Conservation (phyloP, 129 eudicot genomes). For the Sambucus nigra region DNA sequence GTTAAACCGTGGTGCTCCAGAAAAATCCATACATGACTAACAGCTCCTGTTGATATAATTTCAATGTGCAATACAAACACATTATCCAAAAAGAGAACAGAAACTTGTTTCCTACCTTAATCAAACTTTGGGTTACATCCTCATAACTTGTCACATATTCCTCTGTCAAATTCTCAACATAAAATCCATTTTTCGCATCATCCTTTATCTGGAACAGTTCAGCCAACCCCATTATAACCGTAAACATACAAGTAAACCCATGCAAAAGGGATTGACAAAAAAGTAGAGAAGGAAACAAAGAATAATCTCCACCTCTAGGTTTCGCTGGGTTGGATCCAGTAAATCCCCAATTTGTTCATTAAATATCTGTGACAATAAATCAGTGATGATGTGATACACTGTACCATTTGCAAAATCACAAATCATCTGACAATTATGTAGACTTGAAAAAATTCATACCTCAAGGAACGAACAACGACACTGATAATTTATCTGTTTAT, state of each 20-base stretch:
- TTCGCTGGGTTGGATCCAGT: slow-evolving; percentile 86
- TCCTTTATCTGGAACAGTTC: slow-evolving; percentile 61
- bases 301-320: slow-evolving; percentile 50
- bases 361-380: slow-evolving; percentile 45
- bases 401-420: not conserved
- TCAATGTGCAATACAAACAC: not conserved
- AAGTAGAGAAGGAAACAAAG: not conserved
- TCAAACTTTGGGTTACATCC: slow-evolving; percentile 80
- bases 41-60: not conserved
- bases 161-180: slow-evolving; percentile 82
- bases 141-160: slow-evolving; percentile 74
- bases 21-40: not conserved
- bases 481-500: slow-evolving; percentile 63
- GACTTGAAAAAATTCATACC: slow-evolving; percentile 31
- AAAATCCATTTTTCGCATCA: slow-evolving; percentile 76
- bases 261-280: not conserved
- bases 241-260: slow-evolving; percentile 3
- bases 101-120: slow-evolving; percentile 46
- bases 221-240: slow-evolving; percentile 9
- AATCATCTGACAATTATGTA: not conserved
- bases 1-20: not conserved
- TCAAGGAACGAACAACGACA: slow-evolving; percentile 96
- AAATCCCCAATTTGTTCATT: slow-evolving; percentile 86
- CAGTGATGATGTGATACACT: not conserved
- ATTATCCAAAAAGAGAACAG: not conserved